Base-by-base conservation (phyloP, 1,139 yeast species). In the Candida buenavistaensis region DNA sequence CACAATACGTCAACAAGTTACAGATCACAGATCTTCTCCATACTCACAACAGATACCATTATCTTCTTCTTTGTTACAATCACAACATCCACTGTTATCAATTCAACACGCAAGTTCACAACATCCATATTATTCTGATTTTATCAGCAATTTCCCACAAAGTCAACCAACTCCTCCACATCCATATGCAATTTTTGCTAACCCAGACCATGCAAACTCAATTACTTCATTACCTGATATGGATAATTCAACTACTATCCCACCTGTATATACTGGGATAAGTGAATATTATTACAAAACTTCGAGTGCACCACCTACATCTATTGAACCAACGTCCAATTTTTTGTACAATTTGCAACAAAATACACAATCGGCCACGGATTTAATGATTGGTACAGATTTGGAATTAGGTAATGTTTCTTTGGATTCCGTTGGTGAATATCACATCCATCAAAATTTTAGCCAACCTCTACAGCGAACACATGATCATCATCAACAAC, bases 351-450 rank as follows among this genome's bases (percentile, higher is more conserved):
- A 33, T 38, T 43, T 10, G 28, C 41, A 30, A 14, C 37, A 42
- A 6, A 17, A 17, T 17, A 17, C 5, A 6, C 19, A 17, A 17
- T 17, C 19, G 7, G 7, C 38, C 11, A 26, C 45, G 32, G 61
- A 55, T 32, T 49, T 55, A 28, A 45, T 59, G 52, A 51, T 36
- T 7, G 36, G 49, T 26, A 45, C 49, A 15, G 65, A 59, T 25
- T 55, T 55, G 32, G 64, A 60, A 17, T 41, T 57, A 28, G 54
- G 51, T 3, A 57, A 53, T 36, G 60, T 55, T 6, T 54, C 62
- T 2, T 48, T 60, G 19, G 65, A 62, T 22, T 53, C 59, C 4
- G 52, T 59, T 26, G 62, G 61, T 6, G 62, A 60, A 33, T 46
- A 41, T 17, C 36, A 33, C n/a, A 33, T 29, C 17, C 31, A 31